Base-by-base conservation (phyloP, 2,329 filamentous ascomycete genomes). In the Epichloe coenophiala region DNA sequence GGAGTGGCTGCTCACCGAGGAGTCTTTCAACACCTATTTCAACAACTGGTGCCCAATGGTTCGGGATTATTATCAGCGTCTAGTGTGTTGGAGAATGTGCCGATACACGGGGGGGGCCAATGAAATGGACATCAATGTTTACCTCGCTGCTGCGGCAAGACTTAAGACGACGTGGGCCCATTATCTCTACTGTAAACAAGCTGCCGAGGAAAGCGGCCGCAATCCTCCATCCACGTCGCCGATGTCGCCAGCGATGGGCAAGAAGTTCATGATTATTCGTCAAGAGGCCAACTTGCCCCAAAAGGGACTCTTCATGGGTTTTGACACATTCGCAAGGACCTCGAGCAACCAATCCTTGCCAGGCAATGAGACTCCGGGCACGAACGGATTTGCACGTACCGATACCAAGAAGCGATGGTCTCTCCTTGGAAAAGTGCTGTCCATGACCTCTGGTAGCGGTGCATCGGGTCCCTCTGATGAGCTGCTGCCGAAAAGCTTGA, bases 21-120 rank as follows among this genome's bases (percentile, higher is more conserved):
- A 82, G 27, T 77, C 84, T 2, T 95, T 95, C 63, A 81, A 86
- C 61, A 80, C 79, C 54, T 82, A 88, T 54, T 96, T 95, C 68
- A 91, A 86, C 61, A 88, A 95, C 61, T 95, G 90, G 89, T 95
- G 88, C 61, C 88, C 90, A 0, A 95, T 95, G 90, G 88, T 95
- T 21, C 80, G 90, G 54, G 85, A 88, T 13, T 96, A 95, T 65
- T 96, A 84, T 63, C 93, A 95, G 78, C 86, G 90, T 45, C 70
- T 96, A 47, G 68, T 95, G 21, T 95, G 88, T 67, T 96, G 90
- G 90, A 80, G 89, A 53, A 72, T 96, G 45, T 91, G 86, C 56
- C 77, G 90, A 55, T 86, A 85, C 60, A 78, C 82, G 48, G 87
- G 83, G 78, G 23, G 6, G 45, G 72, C 79, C 21, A 78, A 79